These are phyloP conservation scores for Oryza rufipogon DNA, from an alignment of 176 grass and related monocot species.

Conservation along the genomic window DNA sequence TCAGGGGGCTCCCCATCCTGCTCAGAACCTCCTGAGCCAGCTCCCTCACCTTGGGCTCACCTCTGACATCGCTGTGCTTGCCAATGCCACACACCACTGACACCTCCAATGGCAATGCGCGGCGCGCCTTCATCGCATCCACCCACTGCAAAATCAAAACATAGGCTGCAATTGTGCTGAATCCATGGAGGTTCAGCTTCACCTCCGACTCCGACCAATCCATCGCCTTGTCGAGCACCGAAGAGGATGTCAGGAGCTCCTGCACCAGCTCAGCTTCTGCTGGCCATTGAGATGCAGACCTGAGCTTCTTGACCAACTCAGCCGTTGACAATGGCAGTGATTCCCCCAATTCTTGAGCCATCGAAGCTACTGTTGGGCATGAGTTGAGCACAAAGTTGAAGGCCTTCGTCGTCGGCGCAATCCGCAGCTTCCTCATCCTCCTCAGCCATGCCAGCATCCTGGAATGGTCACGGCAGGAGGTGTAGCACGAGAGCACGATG, in stretches of 20 bases:
- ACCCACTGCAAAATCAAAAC: conserved; percentile 85
- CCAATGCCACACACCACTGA: conserved; percentile 72
- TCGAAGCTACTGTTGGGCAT: conserved; percentile 44
- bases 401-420: conserved; percentile 48
- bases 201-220: conserved; percentile 66
- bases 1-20: conserved; percentile 67
- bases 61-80: conserved; percentile 72
- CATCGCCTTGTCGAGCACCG: conserved; percentile 53
- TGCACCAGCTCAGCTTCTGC: conserved; percentile 68
- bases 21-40: conserved; percentile 66
- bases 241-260: conserved; percentile 56
- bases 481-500: conserved; percentile 83
- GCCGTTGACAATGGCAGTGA: conserved; percentile 54
- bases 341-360: conserved; percentile 40
- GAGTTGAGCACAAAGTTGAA: conserved; percentile 71
- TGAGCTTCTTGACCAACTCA: conserved; percentile 53
- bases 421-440: conserved; percentile 49
- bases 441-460: conserved; percentile 65
- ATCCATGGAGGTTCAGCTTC: conserved; percentile 92
- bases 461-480: conserved; percentile 48
- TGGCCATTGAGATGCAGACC: conserved; percentile 30
- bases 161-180: conserved; percentile 61
- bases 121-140: conserved; percentile 40
- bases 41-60: conserved; percentile 68
- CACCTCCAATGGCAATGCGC: conserved; percentile 53